A percentile compares a stretch with the other conserved stretches of the same genome.
Evolutionary conservation across 305 asterid genomes (phyloP).

Genomic region (Fraxinus xanthoxyloides): DNA sequence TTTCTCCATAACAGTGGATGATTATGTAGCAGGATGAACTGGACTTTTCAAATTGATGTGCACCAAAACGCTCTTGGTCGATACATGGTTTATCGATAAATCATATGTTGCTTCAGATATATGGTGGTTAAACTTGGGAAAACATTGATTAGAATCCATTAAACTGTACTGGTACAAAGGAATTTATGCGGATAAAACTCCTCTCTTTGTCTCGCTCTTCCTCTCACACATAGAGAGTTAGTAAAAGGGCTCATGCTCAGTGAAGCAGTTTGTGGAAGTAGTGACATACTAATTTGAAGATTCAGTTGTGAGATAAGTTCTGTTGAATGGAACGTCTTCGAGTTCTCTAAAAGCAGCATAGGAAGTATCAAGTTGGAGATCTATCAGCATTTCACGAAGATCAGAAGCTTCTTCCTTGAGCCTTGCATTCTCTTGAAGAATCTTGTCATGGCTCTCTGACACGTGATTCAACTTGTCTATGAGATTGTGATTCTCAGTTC

Average conservation of each 20-base stretch:
- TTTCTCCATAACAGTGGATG: neutral
- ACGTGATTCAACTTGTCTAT: constrained; percentile 55
- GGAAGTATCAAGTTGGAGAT: constrained; percentile 50
- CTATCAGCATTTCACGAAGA: constrained; percentile 62
- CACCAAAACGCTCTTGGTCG: neutral
- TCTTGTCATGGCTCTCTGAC: constrained; percentile 60
- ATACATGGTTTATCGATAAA: neutral
- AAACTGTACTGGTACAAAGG: constrained; percentile 30
- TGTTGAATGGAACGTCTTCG: constrained; percentile 62
- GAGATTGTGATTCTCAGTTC: constrained; percentile 62
- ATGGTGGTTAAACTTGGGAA: constrained; percentile 20
- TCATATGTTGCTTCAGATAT: neutral
- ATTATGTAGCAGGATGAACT: constrained; percentile 5
- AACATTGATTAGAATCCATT: constrained; percentile 33
- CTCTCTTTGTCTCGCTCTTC: neutral
- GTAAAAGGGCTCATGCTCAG: constrained; percentile 25
- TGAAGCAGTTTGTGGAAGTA: constrained; percentile 44
- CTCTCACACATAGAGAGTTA: constrained; percentile 8
- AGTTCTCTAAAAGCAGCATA: constrained; percentile 45
- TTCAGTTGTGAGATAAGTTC: constrained; percentile 53
- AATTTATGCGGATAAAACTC: constrained; percentile 21
- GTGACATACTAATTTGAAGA: constrained; percentile 47
- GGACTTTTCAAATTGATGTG: neutral
- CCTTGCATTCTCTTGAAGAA: constrained; percentile 54
- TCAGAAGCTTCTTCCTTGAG: constrained; percentile 72